Base-by-base conservation (phyloP, 208 protist species). In the Zelonia costaricensis region DNA sequence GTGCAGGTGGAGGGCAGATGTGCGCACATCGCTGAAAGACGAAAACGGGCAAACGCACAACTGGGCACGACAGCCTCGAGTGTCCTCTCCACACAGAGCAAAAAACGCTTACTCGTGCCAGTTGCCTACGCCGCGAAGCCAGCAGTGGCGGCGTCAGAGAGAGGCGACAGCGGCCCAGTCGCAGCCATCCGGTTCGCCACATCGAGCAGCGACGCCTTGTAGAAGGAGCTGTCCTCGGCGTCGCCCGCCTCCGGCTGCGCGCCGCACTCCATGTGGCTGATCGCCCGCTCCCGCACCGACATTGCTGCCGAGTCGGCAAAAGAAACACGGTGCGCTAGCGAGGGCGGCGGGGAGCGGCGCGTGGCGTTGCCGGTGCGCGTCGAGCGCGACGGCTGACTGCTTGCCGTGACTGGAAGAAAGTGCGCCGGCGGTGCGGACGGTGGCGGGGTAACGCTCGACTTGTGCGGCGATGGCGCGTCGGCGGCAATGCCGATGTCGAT, bases 211-310 rank as follows among this genome's bases (percentile, higher is more conserved):
- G 52, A 53, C 23, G 53, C 40, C 18, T 25, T 47, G 46, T 61
- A 69, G 30, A 54, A 59, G n/a, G 51, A 53, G 35, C 36, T 42
- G 62, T 60, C 62, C 52, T 61, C 43, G 33, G 36, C 36, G 28
- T 44, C 51, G 36, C 33, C 22, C 7, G 52, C 43, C 52, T 28
- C 18, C 2, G 35, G 43, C 52, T 53, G 52, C 44, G 28, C 33
- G 1, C 43, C 62, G 23, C 52, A 60, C 52, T 61, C 62, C 62
- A 69, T 61, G 52, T 53, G 52, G 20, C 52, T 69, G 33, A 61
- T 2, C n/a, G 62, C 30, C 28, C 40, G 25, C 28, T 55, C 49
- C 30, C 45, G 22, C 22, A 23, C 45, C 13, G 45, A 28, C 45
- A 15, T 49, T 18, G 45, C 12, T 13, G 30, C 18, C 20, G 23